Evolutionary conservation across 2,329 filamentous ascomycete species (phyloP).

Genomic region (Fusarium aywerte): DNA sequence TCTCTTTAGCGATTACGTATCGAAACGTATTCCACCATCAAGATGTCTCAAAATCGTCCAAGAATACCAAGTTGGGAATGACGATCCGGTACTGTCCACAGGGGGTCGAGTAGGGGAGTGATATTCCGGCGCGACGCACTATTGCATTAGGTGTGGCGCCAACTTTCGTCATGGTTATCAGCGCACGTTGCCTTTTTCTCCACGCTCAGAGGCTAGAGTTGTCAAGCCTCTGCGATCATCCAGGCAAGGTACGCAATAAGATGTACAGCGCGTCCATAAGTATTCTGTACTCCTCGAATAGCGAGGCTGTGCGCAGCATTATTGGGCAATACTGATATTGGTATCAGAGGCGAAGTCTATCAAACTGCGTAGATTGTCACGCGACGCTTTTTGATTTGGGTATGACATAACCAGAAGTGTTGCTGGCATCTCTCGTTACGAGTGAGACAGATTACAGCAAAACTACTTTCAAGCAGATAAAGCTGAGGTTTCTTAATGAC

Average conservation of each 20-base stretch:
- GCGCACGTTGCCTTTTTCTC: conserved; percentile 35
- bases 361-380: conserved; percentile 17
- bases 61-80: conserved; percentile 11
- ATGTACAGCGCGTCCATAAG: conserved; percentile 12
- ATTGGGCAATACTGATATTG: not conserved
- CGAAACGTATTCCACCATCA: conserved; percentile 15
- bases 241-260: conserved; percentile 16
- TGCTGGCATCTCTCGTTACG: not conserved
- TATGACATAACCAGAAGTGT: not conserved
- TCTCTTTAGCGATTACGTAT: not conserved
- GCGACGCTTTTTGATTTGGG: conserved; percentile 1
- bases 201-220: conserved; percentile 33
- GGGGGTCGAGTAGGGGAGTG: conserved; percentile 18
- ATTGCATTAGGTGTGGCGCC: conserved; percentile 32
- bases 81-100: conserved; percentile 9
- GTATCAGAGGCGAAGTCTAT: conserved; percentile 18
- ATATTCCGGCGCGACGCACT: conserved; percentile 23
- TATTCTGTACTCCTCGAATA: conserved; percentile 3
- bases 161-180: conserved; percentile 36
- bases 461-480: not conserved
- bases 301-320: conserved; percentile 13
- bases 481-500: not conserved
- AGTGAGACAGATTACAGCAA: not conserved
- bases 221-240: conserved; percentile 8
- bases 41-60: conserved; percentile 22